Base-by-base conservation (phyloP, 169 alveolate species). In the Cryptosporidium sp. region DNA sequence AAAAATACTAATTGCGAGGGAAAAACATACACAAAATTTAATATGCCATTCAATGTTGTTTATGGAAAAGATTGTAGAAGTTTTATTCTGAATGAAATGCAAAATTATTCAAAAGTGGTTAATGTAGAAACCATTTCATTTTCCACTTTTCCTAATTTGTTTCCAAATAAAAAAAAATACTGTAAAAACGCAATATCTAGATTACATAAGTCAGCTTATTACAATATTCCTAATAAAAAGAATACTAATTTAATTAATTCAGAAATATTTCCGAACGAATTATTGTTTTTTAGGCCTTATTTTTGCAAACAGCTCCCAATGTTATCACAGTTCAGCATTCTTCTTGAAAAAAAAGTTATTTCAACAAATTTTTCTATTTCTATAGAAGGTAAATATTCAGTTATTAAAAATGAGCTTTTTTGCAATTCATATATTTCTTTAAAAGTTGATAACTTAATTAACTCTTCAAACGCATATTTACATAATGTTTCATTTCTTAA, bases 61-160 rank as follows among this genome's bases (percentile, higher is more conserved):
- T 80, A 61, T 43, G 89, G 89, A 23, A 80, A 23, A 29, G 89
- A 80, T 18, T 80, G 58, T 16, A 35, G 89, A 62, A 48, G 18
- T 21, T 65, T 80, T 43, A 41, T 80, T 7, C 12, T 23, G 33
- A 26, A 80, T 29, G 52, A 80, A 67, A 58, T 80, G 6, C 59
- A 37, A 26, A 61, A 43, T n/a, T 26, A 31, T 2, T 23, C 37
- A 37, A 16, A 18, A 21, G 14, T 29, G 50, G 45, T 5, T 26
- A 33, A 14, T 26, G 26, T 41, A 37, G 21, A 62, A n/a, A 48
- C 48, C 3, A 9, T 37, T 21, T 10, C 31, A 37, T 62, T 70
- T 33, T 73, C 86, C 5, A 45, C 89, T 18, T 80, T 61, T 43
- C 89, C 89, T 3, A 80, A 29, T 31, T 10, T 65, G 2, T 14